Evolutionary conservation across 306 rosid genomes (phyloP).

Genomic region (Dalbergia cochinchinensis): DNA sequence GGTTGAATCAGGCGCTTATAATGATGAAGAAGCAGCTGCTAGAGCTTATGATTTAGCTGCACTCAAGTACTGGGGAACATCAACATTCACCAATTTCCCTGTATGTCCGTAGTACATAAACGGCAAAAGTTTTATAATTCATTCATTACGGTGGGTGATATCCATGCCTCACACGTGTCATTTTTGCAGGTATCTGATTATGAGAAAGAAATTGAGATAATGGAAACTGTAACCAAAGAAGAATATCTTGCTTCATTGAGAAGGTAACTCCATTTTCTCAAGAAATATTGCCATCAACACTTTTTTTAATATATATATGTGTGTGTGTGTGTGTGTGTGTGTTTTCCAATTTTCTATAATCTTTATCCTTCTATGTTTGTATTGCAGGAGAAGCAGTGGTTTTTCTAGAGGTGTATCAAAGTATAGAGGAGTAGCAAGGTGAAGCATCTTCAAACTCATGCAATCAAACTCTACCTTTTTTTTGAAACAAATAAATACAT

Average conservation of each 20-base stretch:
- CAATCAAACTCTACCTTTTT: not conserved
- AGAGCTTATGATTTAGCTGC: slow-evolving; percentile 97
- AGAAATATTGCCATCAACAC: not conserved
- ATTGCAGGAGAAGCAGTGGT: slow-evolving; percentile 86
- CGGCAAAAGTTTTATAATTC: not conserved
- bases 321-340: too few relatives aligned
- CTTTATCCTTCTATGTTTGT: not conserved
- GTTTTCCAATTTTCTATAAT: not conserved
- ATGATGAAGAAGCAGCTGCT: slow-evolving; percentile 93
- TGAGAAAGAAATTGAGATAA: slow-evolving; percentile 76
- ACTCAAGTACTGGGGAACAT: slow-evolving; percentile 85
- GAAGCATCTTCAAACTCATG: slow-evolving; percentile 4
- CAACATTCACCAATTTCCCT: slow-evolving; percentile 86
- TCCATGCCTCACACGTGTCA: not conserved
- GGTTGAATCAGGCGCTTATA: slow-evolving; percentile 78
- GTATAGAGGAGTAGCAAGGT: slow-evolving; percentile 98
- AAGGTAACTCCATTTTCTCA: slow-evolving; percentile 60
- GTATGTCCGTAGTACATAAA: slow-evolving; percentile 35
- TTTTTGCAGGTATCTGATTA: slow-evolving; percentile 68
- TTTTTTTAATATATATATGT: not conserved
- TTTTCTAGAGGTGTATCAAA: slow-evolving; percentile 97
- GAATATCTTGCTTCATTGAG: slow-evolving; percentile 91
- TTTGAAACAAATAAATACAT: not conserved
- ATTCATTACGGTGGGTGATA: slow-evolving; percentile 8
- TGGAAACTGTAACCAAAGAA: slow-evolving; percentile 82